Base-by-base conservation (phyloP, 768 basidiomycete genomes). In the Leccinum longicurvipes region DNA sequence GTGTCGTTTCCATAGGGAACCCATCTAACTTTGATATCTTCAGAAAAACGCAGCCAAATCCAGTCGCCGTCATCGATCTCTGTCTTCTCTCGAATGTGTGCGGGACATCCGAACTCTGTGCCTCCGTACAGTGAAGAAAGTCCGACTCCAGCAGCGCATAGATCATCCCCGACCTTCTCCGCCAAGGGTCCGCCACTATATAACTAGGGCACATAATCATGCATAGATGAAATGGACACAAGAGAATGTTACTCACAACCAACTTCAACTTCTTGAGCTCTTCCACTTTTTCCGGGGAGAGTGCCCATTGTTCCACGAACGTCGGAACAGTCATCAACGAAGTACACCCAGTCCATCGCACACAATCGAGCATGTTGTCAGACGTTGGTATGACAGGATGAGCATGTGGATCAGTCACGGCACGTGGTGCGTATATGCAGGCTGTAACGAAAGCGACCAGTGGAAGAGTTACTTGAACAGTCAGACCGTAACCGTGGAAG, bases 401-500 rank as follows among this genome's bases (percentile, higher is more conserved):
- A 2, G 53, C 56, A 1, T 23, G 44, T 1, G 46, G 42, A 32
- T 59, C 31, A 14, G 32, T 19, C 9, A 34, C 17, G 3, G 65
- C 51, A 1, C 53, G 58, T 4, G 75, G 77, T 19, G 76, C 68
- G 51, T 69, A 77, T 2, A 79, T 39, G 7, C 58, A 64, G 0
- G 71, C 62, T 5, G 71, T 59, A 1, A 56, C 39, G 7, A 71
- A 50, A 24, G 27, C 51, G 24, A 63, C 68, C n/a, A 77, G 28
- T 3, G 75, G 66, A 23, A 58, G 29, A 4, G 74, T 54, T 0
- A 79, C 48, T 29, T 76, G 74, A 1, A 63, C 49, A 9, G 52
- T 51, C 10, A 72, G 32, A 1, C 77, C 76, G 4, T 73, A 55
- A 0, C 64, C 65, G 55, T 79, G 76, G 63, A 79, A 79, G 6